Base-by-base conservation (phyloP, 768 basidiomycete genomes). In the Rubroboletus pulcherrimus region DNA sequence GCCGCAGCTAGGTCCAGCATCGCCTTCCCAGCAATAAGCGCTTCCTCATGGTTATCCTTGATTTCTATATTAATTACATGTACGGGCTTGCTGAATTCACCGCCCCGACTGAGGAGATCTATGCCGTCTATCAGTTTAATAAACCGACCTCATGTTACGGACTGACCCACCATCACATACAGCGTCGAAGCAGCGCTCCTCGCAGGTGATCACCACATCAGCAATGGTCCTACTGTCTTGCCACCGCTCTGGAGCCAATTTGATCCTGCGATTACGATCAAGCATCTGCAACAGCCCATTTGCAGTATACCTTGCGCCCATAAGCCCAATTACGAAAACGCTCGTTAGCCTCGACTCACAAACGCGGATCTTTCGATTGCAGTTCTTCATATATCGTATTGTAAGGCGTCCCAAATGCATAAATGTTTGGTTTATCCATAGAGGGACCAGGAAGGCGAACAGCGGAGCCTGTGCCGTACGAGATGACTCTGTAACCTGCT, bases 1-100 rank as follows among this genome's bases (percentile, higher is more conserved):
- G 94, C 89, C 46, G 84, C 78, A 8, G 93, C 93, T 21, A 99
- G 77, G 65, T 96, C 95, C 30, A 98, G 77, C 69, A 98, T 94
- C 2, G 96, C 94, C 71, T 87, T 91, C 17, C 97, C 96, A 26
- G 97, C 97, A 60, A 98, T 93, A 45, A 89, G 77, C 0, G 97
- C 97, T 73, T 99, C 97, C 78, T 98, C 97, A 64, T 98, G 95
- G 67, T 97, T 98, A 73, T 99, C 97, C 76, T 91, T 97, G 73
- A 98, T 98, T 68, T 99, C 97, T 57, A 98, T 83, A 72, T 99
- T 99, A 66, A 99, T 91, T 41, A 99, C 72, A 71, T 99, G 97
- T 17, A 98, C 93, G 2, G 95, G 90, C 57, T 87, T 87, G 75
- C 93, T 98, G 66, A 85, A 87, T 54, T 98, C 95, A 5, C 97